Evolutionary conservation across 805 yeast genomes (phyloP).

Genomic region (Candida germanica): DNA sequence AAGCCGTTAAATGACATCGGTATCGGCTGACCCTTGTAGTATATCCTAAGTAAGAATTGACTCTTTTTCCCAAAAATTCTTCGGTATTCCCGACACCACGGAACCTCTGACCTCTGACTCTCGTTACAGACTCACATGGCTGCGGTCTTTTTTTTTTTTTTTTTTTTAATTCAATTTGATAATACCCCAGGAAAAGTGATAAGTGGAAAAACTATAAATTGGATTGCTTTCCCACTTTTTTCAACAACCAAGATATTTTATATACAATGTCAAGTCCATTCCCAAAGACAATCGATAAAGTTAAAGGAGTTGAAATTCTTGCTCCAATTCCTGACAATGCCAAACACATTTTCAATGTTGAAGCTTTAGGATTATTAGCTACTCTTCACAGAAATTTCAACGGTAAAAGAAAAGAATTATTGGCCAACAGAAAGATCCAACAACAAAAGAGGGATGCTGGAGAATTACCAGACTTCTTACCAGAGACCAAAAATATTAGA

Average conservation of each 20-base stretch:
- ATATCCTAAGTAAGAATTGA: too few relatives aligned
- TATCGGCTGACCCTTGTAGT: too few relatives aligned
- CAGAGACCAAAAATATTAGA: constrained; percentile 68
- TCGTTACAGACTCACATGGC: constrained; percentile 9
- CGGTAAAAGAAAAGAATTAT: constrained; percentile 52
- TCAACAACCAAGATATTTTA: constrained; percentile 1
- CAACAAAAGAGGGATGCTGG: constrained; percentile 65
- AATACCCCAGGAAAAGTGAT: too few relatives aligned
- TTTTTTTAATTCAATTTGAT: too few relatives aligned
- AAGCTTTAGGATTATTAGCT: constrained; percentile 67
- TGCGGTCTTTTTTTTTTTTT: constrained; percentile 1
- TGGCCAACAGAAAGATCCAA: constrained; percentile 58
- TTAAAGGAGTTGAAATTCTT: constrained; percentile 52
- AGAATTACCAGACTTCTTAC: constrained; percentile 56
- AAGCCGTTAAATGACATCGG: too few relatives aligned
- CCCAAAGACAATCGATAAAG: constrained; percentile 40
- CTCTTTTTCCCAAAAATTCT: too few relatives aligned
- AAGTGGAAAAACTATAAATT: constrained; percentile 13
- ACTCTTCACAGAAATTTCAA: constrained; percentile 73
- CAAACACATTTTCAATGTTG: constrained; percentile 55
- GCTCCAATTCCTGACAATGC: constrained; percentile 49
- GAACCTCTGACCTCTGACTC: too few relatives aligned
- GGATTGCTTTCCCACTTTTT: constrained; percentile 12
- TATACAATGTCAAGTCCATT: constrained; percentile 40
- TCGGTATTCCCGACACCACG: too few relatives aligned